Percentiles rank a stretch among this genome's conserved stretches.
These are phyloP conservation scores for Acanthamoeba sp. DNA, from an alignment of 208 protist genomes.

Conservation along the genomic window DNA sequence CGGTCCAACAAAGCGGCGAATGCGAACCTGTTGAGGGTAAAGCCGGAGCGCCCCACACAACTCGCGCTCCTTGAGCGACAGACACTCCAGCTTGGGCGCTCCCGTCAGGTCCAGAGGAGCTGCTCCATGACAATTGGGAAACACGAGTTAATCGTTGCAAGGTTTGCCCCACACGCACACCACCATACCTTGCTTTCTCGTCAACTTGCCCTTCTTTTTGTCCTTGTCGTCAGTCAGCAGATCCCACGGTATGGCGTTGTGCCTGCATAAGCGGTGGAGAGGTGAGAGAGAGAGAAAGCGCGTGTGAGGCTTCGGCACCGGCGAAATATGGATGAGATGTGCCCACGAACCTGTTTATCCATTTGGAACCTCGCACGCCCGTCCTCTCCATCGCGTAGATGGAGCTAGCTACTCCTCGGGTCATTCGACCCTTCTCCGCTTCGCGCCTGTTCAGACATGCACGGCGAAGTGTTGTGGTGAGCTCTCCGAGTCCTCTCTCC, in stretches of 20 bases:
- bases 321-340: too few species aligned
- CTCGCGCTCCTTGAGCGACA: conserved; percentile 20
- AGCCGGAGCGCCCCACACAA: conserved; percentile 3
- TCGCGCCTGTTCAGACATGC: not conserved
- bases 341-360: not conserved
- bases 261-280: not conserved
- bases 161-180: not conserved
- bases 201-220: not conserved
- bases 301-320: not conserved
- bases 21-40: conserved; percentile 16
- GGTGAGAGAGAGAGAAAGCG: not conserved
- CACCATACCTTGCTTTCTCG: not conserved
- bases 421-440: conserved; percentile 35
- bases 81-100: not conserved
- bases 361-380: conserved; percentile 13
- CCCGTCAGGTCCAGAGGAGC: conserved; percentile 38
- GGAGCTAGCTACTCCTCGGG: not conserved
- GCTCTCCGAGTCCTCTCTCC: too few species aligned
- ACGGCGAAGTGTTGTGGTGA: too few species aligned
- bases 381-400: conserved; percentile 30
- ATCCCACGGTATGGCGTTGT: conserved; percentile 18
- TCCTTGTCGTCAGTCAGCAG: conserved; percentile 18
- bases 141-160: too few species aligned
- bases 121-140: not conserved
- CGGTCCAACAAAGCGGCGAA: not conserved